Evolutionary conservation across 2,329 filamentous ascomycete genomes (phyloP).

Genomic region (Colletotrichum gigasporum): DNA sequence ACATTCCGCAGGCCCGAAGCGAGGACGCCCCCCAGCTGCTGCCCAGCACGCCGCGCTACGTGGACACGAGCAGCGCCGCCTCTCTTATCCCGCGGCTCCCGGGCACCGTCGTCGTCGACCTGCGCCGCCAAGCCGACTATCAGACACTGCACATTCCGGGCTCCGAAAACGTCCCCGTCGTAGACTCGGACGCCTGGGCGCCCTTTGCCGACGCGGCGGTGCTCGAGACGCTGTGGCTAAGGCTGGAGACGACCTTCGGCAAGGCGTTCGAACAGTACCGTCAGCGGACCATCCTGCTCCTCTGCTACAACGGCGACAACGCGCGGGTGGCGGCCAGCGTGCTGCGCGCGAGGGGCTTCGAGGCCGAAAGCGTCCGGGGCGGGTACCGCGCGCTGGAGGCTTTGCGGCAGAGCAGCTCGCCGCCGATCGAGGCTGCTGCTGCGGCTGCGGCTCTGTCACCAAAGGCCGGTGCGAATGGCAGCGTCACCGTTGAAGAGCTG

Average conservation of each 20-base stretch:
- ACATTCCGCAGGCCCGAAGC: constrained; percentile 2
- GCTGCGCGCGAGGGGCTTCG: constrained; percentile 57
- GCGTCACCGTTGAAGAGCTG: not conserved
- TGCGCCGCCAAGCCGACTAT: constrained; percentile 54
- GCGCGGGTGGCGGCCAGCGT: constrained; percentile 63
- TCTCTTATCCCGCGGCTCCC: constrained; percentile 28
- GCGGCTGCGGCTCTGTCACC: not conserved
- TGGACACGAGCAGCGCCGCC: constrained; percentile 2
- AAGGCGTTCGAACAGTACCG: constrained; percentile 36
- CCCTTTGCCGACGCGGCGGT: constrained; percentile 57
- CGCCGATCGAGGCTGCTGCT: too few relatives aligned
- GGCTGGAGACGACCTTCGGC: constrained; percentile 53
- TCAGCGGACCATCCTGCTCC: constrained; percentile 50
- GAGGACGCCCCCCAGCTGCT: not conserved
- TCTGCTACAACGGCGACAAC: constrained; percentile 65
- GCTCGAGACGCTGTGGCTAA: constrained; percentile 56
- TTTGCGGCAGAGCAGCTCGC: too few relatives aligned
- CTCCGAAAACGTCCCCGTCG: constrained; percentile 55
- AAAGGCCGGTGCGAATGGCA: not conserved
- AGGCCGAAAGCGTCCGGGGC: constrained; percentile 56
- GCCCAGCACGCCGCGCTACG: constrained; percentile 16
- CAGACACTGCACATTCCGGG: constrained; percentile 51
- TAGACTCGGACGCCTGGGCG: constrained; percentile 44
- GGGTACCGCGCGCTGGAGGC: constrained; percentile 43
- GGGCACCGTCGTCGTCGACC: constrained; percentile 51